Evolutionary conservation across 805 yeast species (phyloP).

Genomic region (Saccharomycopsis guyanensis): DNA sequence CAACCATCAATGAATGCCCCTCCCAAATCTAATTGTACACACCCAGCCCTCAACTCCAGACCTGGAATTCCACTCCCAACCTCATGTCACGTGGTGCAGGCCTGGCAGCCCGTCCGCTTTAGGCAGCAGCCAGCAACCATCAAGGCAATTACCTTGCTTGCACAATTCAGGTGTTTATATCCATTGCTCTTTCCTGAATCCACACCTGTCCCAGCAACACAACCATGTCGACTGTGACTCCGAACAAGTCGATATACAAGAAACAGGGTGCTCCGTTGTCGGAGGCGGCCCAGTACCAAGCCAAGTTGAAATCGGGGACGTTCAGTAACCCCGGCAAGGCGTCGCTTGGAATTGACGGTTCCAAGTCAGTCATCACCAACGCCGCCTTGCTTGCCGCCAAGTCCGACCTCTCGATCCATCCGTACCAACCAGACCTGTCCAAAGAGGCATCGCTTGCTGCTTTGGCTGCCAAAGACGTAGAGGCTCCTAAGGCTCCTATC

Average conservation of each 20-base stretch:
- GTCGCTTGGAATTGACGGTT: slow-evolving; percentile 55
- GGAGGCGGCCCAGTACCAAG: slow-evolving; percentile 67
- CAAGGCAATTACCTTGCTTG: background rate
- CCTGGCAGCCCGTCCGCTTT: background rate
- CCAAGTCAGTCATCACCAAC: slow-evolving; percentile 52
- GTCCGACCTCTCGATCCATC: slow-evolving; percentile 52
- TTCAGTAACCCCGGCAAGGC: slow-evolving; percentile 43
- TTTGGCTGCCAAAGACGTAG: slow-evolving; percentile 36
- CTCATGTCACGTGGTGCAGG: no score
- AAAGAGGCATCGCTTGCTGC: slow-evolving; percentile 69
- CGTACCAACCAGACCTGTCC: slow-evolving; percentile 34
- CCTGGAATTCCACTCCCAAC: no score
- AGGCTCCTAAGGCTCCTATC: slow-evolving; percentile 41
- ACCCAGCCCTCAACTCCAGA: no score
- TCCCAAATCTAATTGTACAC: no score
- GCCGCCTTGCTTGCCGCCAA: slow-evolving; percentile 73
- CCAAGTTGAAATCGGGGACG: slow-evolving; percentile 62
- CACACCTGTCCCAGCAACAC: background rate
- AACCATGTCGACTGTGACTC: slow-evolving; percentile 14
- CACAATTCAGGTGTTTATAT: background rate
- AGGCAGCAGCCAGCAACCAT: background rate
- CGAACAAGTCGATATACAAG: slow-evolving; percentile 42
- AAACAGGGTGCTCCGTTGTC: slow-evolving; percentile 64
- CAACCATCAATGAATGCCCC: no score
- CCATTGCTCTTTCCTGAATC: background rate